phyloP scores from a whole-genome alignment of 1,284 basidiomycete genomes.

The Ganoderma lingzhi region DNA sequence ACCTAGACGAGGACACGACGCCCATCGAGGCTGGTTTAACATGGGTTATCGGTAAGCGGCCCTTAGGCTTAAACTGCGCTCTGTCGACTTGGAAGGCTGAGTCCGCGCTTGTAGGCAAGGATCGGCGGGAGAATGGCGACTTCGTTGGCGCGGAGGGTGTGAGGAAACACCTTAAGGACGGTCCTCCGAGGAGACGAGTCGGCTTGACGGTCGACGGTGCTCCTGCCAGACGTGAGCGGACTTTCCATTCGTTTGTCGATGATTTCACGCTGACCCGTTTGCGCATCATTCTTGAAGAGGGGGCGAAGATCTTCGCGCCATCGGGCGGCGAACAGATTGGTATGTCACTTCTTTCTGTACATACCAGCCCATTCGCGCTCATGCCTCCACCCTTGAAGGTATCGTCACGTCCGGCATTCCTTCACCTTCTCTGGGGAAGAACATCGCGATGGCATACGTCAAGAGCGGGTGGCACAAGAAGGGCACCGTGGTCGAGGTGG shows the following conservation, averaged over 20 bases:
- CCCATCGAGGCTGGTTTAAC: conserved; percentile 92
- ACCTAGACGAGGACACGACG: conserved; percentile 87
- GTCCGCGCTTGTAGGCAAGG: conserved; percentile 67
- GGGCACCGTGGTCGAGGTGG: conserved; percentile 83
- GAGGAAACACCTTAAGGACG: conserved; percentile 82
- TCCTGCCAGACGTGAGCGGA: conserved; percentile 78
- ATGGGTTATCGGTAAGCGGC: conserved; percentile 87
- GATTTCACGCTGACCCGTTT: conserved; percentile 20
- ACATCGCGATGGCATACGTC: conserved; percentile 98
- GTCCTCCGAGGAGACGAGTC: conserved; percentile 81
- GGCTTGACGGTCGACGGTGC: conserved; percentile 87
- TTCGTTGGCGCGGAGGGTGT: conserved; percentile 92
- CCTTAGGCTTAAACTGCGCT: conserved; percentile 36
- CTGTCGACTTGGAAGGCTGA: neutral
- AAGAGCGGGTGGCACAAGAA: conserved; percentile 87
- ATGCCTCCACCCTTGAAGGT: conserved; percentile 49
- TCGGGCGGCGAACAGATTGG: conserved; percentile 66
- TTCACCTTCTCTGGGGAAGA: conserved; percentile 88
- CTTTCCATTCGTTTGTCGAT: conserved; percentile 4
- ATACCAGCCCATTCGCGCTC: neutral
- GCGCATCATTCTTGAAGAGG: conserved; percentile 60
- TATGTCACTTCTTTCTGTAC: conserved; percentile 37
- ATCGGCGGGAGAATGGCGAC: conserved; percentile 71
- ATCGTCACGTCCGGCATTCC: conserved; percentile 95
- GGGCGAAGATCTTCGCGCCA: conserved; percentile 77